These are phyloP conservation scores for Endothia cerciana DNA, from an alignment of 2,329 filamentous ascomycete genomes.

Conservation along the genomic window DNA sequence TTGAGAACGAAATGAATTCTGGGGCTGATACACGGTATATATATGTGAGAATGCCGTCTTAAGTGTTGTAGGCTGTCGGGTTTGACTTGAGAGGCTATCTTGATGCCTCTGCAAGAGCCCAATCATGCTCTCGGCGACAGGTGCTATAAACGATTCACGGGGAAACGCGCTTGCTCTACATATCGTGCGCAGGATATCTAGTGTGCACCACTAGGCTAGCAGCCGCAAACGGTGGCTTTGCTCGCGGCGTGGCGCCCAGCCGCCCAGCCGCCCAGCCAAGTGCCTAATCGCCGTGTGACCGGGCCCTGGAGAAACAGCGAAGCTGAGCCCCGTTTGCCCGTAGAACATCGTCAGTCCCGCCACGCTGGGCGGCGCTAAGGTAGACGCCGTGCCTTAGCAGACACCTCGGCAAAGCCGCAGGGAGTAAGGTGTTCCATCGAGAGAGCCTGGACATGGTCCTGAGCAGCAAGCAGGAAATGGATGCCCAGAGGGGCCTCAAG, in stretches of 20 bases:
- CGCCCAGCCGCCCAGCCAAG: background rate
- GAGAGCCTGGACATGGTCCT: no score
- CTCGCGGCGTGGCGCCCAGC: background rate
- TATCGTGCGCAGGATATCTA: background rate
- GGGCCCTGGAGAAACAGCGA: background rate
- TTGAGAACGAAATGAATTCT: no score
- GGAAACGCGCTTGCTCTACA: background rate
- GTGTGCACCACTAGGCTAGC: background rate
- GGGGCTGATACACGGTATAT: no score
- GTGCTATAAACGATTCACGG: background rate
- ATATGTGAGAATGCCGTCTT: no score
- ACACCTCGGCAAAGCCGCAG: background rate
- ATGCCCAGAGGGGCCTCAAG: no score
- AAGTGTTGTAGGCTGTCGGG: no score
- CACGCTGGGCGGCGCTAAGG: background rate
- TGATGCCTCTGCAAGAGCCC: no score
- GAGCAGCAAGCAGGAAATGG: background rate
- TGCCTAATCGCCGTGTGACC: background rate
- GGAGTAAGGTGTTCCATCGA: background rate
- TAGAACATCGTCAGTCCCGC: background rate
- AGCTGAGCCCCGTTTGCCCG: background rate
- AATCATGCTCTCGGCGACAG: no score
- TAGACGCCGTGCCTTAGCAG: background rate
- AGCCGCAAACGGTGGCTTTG: conserved; percentile 1
- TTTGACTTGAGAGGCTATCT: no score